These are phyloP conservation scores for Roridomyces roridus DNA, from an alignment of 768 basidiomycete genomes.

Conservation along the genomic window DNA sequence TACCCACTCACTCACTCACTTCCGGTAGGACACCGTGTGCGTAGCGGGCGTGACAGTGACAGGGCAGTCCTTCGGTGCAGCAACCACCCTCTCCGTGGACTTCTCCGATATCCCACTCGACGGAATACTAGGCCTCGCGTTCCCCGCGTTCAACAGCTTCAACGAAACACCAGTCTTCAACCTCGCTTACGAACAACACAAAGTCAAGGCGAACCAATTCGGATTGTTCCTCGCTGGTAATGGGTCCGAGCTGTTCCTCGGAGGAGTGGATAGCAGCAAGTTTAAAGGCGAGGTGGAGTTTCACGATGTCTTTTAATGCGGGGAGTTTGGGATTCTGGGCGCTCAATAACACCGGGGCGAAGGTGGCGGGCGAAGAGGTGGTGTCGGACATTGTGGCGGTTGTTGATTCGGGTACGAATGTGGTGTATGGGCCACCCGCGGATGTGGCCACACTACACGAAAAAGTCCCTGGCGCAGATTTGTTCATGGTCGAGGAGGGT, in stretches of 20 bases:
- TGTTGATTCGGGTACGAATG: constrained; percentile 43
- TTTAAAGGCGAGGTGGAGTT: constrained; percentile 52
- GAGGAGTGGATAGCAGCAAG: constrained; percentile 49
- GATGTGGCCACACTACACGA: constrained; percentile 30
- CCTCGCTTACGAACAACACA: constrained; percentile 42
- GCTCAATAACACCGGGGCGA: no score
- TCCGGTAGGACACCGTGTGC: no score
- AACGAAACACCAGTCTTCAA: constrained; percentile 43
- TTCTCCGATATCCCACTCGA: constrained; percentile 25
- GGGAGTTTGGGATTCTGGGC: no score
- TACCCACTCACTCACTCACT: no score
- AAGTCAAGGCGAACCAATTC: constrained; percentile 42
- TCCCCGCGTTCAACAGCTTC: constrained; percentile 36
- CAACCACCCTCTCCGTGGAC: constrained; percentile 34
- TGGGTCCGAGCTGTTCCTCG: constrained; percentile 56
- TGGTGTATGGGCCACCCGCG: constrained; percentile 31
- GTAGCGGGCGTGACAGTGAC: no score
- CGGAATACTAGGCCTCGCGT: constrained; percentile 37
- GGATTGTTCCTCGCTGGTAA: constrained; percentile 48
- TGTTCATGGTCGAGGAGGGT: not conserved
- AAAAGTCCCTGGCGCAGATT: constrained; percentile 28
- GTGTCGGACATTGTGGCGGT: no score
- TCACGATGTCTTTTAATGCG: constrained; percentile 23
- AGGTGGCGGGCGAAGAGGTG: no score
- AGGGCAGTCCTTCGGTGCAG: constrained; percentile 35